Conservation (phyloP, 208 protist species). For the Acanthamoeba lenticulata region DNA sequence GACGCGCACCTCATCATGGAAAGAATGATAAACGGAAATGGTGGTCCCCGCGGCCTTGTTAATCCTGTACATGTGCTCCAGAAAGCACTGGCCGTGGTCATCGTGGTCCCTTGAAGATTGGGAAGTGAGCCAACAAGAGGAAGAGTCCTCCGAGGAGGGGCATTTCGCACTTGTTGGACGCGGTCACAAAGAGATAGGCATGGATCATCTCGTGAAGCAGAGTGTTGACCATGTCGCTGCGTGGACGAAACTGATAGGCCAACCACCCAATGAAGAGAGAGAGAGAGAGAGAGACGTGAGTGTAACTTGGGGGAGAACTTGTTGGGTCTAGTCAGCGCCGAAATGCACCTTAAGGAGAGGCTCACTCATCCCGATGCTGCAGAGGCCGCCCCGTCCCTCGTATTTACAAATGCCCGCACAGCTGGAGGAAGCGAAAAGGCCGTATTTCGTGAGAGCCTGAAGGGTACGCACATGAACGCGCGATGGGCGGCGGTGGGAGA, state of each 20-base stretch:
- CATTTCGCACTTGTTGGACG: neutral
- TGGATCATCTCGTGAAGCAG: constrained; percentile 79
- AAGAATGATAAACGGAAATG: constrained; percentile 71
- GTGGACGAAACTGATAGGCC: constrained; percentile 57
- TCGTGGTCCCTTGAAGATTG: constrained; percentile 59
- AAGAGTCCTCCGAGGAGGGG: neutral
- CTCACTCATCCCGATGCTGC: constrained; percentile 68
- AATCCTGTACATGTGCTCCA: constrained; percentile 68
- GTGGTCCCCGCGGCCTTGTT: constrained; percentile 62
- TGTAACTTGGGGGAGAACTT: too few relatives aligned
- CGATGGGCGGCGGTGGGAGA: too few relatives aligned
- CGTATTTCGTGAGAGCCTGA: neutral
- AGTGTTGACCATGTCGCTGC: constrained; percentile 71
- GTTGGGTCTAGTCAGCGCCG: neutral
- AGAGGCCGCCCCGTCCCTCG: constrained; percentile 68
- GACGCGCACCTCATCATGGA: constrained; percentile 61
- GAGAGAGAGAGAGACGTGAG: too few relatives aligned
- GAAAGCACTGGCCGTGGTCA: constrained; percentile 70
- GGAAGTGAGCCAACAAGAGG: neutral
- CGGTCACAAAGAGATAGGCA: constrained; percentile 70
- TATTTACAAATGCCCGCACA: constrained; percentile 74
- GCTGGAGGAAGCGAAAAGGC: constrained; percentile 12
- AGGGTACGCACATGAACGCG: too few relatives aligned
- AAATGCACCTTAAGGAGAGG: constrained; percentile 48
- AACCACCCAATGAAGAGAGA: neutral